Conservation (phyloP, 352 stramenopile genomes). For the Blastocystis sp. region DNA sequence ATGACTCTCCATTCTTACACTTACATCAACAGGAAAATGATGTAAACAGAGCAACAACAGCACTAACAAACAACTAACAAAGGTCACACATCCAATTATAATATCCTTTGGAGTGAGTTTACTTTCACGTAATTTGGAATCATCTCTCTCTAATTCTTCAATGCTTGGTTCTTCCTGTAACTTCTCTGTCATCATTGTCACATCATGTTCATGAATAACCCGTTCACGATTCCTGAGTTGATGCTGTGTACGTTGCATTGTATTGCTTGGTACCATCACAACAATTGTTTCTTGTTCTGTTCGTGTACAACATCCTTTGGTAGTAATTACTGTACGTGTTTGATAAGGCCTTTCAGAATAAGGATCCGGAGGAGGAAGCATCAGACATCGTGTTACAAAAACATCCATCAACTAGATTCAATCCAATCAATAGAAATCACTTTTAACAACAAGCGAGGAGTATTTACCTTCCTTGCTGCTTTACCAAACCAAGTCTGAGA, state of each 20-base stretch:
- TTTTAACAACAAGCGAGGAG: not conserved
- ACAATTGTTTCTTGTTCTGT: not conserved
- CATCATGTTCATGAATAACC: conserved; percentile 39
- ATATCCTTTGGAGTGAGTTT: not conserved
- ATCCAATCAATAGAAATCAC: not conserved
- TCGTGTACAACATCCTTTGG: not conserved
- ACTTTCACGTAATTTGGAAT: not conserved
- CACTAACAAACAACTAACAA: not conserved
- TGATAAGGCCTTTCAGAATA: not conserved
- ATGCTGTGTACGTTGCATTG: not conserved
- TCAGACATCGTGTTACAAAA: conserved; percentile 13
- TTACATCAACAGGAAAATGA: not conserved
- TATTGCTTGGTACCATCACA: conserved; percentile 7
- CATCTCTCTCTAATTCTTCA: conserved; percentile 21
- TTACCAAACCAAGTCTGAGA: conserved; percentile 51
- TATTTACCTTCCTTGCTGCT: conserved; percentile 33
- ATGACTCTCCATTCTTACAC: not conserved
- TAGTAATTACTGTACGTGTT: not conserved
- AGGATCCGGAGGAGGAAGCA: conserved; percentile 25
- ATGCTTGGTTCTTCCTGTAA: conserved; percentile 5
- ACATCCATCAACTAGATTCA: conserved; percentile 35
- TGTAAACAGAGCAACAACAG: not conserved
- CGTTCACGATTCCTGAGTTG: conserved; percentile 12
- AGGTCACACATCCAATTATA: not conserved
- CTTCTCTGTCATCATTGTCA: not conserved